Base-by-base conservation (phyloP, 495 filamentous ascomycete species). In the Tetracladium setigerum region DNA sequence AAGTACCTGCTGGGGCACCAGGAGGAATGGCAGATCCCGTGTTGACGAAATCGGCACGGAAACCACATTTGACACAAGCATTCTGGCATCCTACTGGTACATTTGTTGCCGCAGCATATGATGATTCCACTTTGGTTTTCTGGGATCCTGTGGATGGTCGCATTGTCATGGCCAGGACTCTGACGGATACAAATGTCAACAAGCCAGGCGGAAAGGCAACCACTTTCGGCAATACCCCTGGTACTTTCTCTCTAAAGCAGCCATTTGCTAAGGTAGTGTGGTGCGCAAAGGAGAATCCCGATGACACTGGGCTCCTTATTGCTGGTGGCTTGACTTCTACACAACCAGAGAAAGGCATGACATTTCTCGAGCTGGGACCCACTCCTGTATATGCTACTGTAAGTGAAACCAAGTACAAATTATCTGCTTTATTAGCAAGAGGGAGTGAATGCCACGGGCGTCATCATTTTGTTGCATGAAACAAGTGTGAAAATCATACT, bases 111-210 rank as follows among this genome's bases (percentile, higher is more conserved):
- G 95, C 87, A 0, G 83, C 84, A 10, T 84, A 97, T 56, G 90
- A 96, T 51, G 91, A 97, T 60, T 82, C 82, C 3, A 91, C 83
- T 49, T 59, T 98, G 30, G 92, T 91, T 0, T 79, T 97, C 41
- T 98, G 94, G 94, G 94, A 97, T 68, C 68, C 84, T 2, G 94
- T 89, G 53, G 94, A 96, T 58, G 92, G 89, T 8, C 81, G 88
- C 37, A 71, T 92, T 24, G 69, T 98, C 12, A 78, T 88, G 70
- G 89, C 89, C 10, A 70, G 94, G 52, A 94, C 86, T 4, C 64
- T 95, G 17, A 76, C 84, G 51, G 77, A 83, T 36, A 75, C 73
- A 2, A 77, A 86, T 56, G 64, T 98, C 33, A 74, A 95, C 24
- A 66, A 71, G 30, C 68, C 71, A 6, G 66, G 64, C 9, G 62